Evolutionary conservation across 2,329 filamentous ascomycete species (phyloP), one percentile per base, ranked within the genome.

Genomic region (Phoma herbarum): DNA sequence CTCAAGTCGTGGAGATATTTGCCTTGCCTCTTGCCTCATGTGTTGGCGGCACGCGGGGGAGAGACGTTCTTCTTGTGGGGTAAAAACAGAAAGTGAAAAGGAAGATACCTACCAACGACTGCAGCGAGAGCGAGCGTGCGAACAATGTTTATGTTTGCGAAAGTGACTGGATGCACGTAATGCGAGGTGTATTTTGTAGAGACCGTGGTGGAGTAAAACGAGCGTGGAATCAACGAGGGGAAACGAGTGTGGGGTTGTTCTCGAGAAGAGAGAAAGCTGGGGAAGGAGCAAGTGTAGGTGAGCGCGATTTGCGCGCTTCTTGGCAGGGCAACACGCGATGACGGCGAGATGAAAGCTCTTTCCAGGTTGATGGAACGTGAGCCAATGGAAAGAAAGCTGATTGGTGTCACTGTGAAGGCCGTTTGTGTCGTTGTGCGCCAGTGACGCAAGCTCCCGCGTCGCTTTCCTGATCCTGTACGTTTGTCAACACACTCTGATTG

Each of bases 351-450:
- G 25, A 50, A n/a, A 42, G 16, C 20, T 43, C 10, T 20, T 33
- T 20, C n/a, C n/a, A 25, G 20, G 14, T 52, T 45, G 18, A 47
- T 42, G 37, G 31, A n/a, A 47, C 48, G 39, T 26, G 41, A 35
- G 43, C 62, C 59, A 66, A 64, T 66, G 20, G 29, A 9, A 52
- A 25, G 9, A 16, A 31, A 37, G 22, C 33, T 37, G 11, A 39
- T 49, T 31, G 12, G 55, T 58, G 28, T 37, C 18, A 61, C 42
- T 33, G 60, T 59, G 58, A 61, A 59, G 23, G 20, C 35, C 54
- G 47, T 66, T 67, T 63, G 61, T 57, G 23, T 49, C 41, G 47
- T 41, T 42, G 39, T 53, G 56, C 22, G 23, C 44, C 45, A 48
- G 46, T 53, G 42, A 52, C 54, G 52, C 52, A 49, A 44, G 20